Percentiles rank a stretch among this genome's conserved stretches.
phyloP scores from a whole-genome alignment of 768 basidiomycete genomes.

The Lactifluus hygrophoroides region DNA sequence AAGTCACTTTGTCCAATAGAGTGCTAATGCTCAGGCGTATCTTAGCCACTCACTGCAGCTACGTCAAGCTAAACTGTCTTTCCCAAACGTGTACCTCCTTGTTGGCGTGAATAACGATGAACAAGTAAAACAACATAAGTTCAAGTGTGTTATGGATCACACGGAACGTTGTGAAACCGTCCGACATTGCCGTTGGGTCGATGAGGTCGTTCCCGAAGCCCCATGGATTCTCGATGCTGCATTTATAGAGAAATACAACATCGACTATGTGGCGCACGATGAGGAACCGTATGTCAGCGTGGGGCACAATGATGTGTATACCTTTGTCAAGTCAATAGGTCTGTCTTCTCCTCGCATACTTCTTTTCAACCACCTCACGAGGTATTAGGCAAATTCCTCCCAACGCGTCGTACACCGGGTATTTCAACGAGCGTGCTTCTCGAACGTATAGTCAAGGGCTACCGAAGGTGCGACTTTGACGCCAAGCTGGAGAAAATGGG shows the following conservation, averaged over 20 bases:
- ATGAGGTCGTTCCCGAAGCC: constrained; percentile 82
- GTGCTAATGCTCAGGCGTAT: constrained; percentile 5
- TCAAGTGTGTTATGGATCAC: constrained; percentile 79
- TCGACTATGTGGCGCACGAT: constrained; percentile 97
- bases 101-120: constrained; percentile 92
- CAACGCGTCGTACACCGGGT: constrained; percentile 89
- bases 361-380: background rate
- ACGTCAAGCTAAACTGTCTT: constrained; percentile 92
- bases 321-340: constrained; percentile 75
- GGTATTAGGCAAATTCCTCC: constrained; percentile 78
- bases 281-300: constrained; percentile 77
- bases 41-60: constrained; percentile 87
- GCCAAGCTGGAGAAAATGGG: constrained; percentile 88
- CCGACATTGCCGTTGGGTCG: constrained; percentile 97
- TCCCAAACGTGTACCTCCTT: constrained; percentile 82
- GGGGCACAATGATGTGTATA: constrained; percentile 84
- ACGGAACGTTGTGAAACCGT: constrained; percentile 85
- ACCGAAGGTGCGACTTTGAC: constrained; percentile 81
- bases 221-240: constrained; percentile 84
- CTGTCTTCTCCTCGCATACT: constrained; percentile 20
- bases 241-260: constrained; percentile 77
- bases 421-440: constrained; percentile 91
- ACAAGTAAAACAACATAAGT: constrained; percentile 71
- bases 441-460: constrained; percentile 84
- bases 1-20: background rate